A percentile compares a stretch with the other conserved stretches of the same genome.
Evolutionary conservation across 768 basidiomycete species (phyloP).

Genomic region (Boletus vermiculosoides): DNA sequence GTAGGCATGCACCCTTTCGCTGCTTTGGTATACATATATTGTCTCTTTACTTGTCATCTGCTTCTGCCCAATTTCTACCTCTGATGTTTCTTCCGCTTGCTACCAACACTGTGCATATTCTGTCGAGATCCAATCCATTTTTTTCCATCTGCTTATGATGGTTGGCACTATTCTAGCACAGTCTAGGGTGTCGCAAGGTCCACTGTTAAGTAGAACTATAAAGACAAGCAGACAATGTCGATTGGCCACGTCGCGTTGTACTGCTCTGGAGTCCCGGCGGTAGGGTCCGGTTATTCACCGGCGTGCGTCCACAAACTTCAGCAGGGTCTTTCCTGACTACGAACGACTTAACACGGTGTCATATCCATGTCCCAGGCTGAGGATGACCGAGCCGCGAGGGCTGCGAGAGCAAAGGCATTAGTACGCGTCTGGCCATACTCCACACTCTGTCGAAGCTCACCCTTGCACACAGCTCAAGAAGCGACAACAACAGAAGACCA

Average conservation of each 20-base stretch:
- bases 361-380: constrained; percentile 46
- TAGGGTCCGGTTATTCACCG: constrained; percentile 3
- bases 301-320: background rate
- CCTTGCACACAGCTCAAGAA: constrained; percentile 64
- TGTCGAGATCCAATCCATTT: constrained; percentile 36
- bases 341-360: constrained; percentile 6
- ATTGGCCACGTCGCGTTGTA: constrained; percentile 8
- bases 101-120: constrained; percentile 49
- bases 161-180: background rate
- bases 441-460: background rate
- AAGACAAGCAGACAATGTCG: background rate
- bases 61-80: constrained; percentile 34
- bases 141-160: constrained; percentile 7
- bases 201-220: constrained; percentile 5
- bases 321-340: constrained; percentile 5
- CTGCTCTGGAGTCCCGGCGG: background rate
- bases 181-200: background rate
- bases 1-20: constrained; percentile 32
- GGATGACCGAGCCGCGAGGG: constrained; percentile 74
- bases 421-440: constrained; percentile 39
- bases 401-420: constrained; percentile 82
- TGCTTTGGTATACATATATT: constrained; percentile 38
- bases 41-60: constrained; percentile 33
- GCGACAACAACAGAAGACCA: constrained; percentile 68
- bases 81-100: constrained; percentile 35